Base-by-base conservation (phyloP, 2,329 filamentous ascomycete genomes). In the Aaosphaeria pasadenensis region DNA sequence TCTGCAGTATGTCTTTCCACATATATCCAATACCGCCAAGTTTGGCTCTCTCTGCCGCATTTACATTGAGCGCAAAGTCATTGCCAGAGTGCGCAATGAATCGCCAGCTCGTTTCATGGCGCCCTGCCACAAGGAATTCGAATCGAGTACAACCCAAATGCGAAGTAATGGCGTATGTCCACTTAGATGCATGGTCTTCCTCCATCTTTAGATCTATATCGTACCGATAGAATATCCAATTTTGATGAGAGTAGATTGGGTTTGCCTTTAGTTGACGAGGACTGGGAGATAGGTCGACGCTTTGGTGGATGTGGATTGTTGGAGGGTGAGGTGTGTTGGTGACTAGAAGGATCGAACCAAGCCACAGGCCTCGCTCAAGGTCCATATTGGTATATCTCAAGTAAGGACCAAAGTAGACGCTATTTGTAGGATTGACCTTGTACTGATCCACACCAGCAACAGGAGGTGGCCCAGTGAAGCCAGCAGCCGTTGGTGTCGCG, bases 1-100 rank as follows among this genome's bases (percentile, higher is more conserved):
- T 96, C 72, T 96, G 91, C 65, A 99, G 79, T 30, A 99, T 91
- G 61, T 99, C 94, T 64, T 96, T 97, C 94, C 94, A 99, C 92
- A 99, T 95, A 65, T 94, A 89, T 0, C 91, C 89, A 1, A 95
- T 82, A 1, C 94, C 94, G 30, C 94, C 94, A 1, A 97, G 80
- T 59, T 87, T 89, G 31, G 86, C 83, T 39, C 92, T 83, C 59
- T 99, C 94, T 52, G 87, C 90, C 46, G 91, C 86, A 53, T 86
- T 91, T 1, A 95, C 94, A 54, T 88, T 87, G 30, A 95, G 79
- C 0, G 90, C 88, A 69, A 97, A 99, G 67, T 99, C 94, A 64
- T 97, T 97, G 4, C 92, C 92, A 11, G 91, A 96, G 61, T 96
- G 94, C 7, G 91, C 89, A 59, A 97, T 88, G 67, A 97, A 97